phyloP scores from a whole-genome alignment of 192 early-diverging fungal genomes.

The Mortierella claussenii region DNA sequence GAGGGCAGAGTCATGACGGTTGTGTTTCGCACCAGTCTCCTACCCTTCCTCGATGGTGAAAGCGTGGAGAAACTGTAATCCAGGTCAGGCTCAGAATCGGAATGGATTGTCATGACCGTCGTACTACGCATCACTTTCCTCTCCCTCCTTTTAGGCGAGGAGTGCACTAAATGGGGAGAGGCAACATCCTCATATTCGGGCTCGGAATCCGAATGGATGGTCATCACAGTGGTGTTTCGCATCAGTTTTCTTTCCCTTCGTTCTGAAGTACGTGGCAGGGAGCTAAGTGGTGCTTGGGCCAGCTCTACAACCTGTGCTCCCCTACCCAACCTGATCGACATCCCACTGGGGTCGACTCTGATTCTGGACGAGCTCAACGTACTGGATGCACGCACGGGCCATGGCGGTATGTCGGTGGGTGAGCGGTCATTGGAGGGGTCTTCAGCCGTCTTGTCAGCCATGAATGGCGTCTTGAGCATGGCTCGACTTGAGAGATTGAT shows the following conservation, averaged over 20 bases:
- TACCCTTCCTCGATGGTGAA: not conserved
- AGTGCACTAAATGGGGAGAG: not conserved
- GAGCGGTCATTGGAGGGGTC: constrained; percentile 1
- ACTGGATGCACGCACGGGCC: not conserved
- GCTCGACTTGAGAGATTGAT: too few relatives aligned
- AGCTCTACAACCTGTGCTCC: not conserved
- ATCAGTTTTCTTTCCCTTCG: constrained; percentile 8
- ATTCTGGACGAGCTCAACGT: not conserved
- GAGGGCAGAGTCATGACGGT: constrained; percentile 41
- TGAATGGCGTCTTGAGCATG: constrained; percentile 4
- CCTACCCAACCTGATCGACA: not conserved
- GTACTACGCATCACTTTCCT: constrained; percentile 16
- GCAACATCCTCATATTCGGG: constrained; percentile 16
- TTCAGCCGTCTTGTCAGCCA: constrained; percentile 17
- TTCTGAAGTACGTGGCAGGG: not conserved
- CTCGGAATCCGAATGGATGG: constrained; percentile 36
- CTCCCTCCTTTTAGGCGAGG: not conserved
- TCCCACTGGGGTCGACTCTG: not conserved
- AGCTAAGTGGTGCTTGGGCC: not conserved
- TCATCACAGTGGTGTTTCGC: constrained; percentile 39
- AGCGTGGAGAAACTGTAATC: not conserved
- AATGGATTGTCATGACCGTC: constrained; percentile 35
- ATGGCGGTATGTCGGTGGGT: not conserved
- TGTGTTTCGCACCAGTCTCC: constrained; percentile 19
- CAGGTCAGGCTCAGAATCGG: constrained; percentile 27